Percentiles rank a stretch among this genome's conserved stretches.
phyloP scores from a whole-genome alignment of 495 filamentous ascomycete genomes.

The Penicillium taxi region DNA sequence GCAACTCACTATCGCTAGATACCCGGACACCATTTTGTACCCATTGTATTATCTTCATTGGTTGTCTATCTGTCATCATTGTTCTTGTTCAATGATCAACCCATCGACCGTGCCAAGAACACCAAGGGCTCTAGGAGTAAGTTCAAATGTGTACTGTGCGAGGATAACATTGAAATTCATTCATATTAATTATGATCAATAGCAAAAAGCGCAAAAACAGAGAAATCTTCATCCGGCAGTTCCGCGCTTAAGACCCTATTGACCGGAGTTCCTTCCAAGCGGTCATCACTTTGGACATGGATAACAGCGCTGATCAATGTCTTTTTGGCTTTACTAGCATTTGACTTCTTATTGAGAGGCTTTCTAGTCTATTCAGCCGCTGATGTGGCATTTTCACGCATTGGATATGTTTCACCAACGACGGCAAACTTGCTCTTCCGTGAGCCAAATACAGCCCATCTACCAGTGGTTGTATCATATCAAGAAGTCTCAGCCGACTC shows the following conservation, averaged over 20 bases:
- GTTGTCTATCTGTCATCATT: constrained; percentile 68
- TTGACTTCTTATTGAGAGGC: constrained; percentile 68
- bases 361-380: constrained; percentile 55
- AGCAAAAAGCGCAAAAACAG: no score
- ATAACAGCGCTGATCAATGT: constrained; percentile 64
- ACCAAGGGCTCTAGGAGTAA: constrained; percentile 7
- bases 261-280: constrained; percentile 63
- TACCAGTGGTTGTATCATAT: constrained; percentile 67
- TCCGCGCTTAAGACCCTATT: constrained; percentile 55
- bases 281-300: constrained; percentile 46
- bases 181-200: no score
- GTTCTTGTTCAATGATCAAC: constrained; percentile 19
- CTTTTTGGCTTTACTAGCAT: constrained; percentile 52
- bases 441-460: constrained; percentile 65
- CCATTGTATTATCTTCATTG: constrained; percentile 59
- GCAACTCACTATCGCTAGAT: constrained; percentile 36
- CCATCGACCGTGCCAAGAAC: constrained; percentile 3
- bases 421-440: constrained; percentile 76
- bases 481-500: constrained; percentile 25
- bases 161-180: no score
- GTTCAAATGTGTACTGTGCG: background rate
- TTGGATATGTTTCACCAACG: constrained; percentile 77
- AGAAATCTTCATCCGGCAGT: constrained; percentile 8
- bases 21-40: constrained; percentile 54
- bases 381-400: constrained; percentile 73